Evolutionary conservation across 202 grass and related monocot genomes (phyloP), one percentile per base, ranked within the genome.

Genomic region (Brachypodium distachyon): DNA sequence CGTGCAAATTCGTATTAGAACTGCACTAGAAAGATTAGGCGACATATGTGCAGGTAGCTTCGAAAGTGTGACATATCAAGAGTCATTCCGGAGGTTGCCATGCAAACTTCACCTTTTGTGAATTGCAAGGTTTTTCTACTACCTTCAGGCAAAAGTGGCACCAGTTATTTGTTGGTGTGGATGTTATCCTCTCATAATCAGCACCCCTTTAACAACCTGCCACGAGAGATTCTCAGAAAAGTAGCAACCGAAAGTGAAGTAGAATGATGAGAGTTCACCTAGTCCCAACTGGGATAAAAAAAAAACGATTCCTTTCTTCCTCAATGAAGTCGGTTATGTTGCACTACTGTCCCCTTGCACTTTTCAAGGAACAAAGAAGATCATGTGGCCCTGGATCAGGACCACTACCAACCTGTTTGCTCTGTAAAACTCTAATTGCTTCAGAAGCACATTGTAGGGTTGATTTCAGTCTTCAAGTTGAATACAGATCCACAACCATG

Each of bases 221-320:
- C 82, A 67, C 60, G 58, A 46, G 62, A 84, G 67, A 88, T 67
- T 70, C 42, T 52, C 57, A 34, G 13, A 27, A 77, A 84, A 57
- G 84, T 59, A 65, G 77, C 59, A 81, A 77, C 86, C 49, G 57
- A 85, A 88, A 66, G 52, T 72, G 26, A 74, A 59, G 70, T 47
- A 76, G 55, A 81, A 85, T 81, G 72, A 65, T 70, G 23, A 71
- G 62, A 52, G 77, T 50, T 84, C 81, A 81, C 71, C 81, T 81
- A 66, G 72, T 72, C 38, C 52, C 74, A 43, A 0, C 31, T 58
- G 57, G 81, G 19, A 57, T 31, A 71, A 44, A 65, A 58, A 79
- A 72, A 63, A 73, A 73, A 78, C 9, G 72, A 85, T 89, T 85
- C 77, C 72, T 89, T 84, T 58, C 87, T 22, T 89, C 64, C 71